A percentile compares a stretch with the other conserved stretches of the same genome.
Conservation (phyloP, 441 rosid genomes). For the Pelargonium cotyledonis region DNA sequence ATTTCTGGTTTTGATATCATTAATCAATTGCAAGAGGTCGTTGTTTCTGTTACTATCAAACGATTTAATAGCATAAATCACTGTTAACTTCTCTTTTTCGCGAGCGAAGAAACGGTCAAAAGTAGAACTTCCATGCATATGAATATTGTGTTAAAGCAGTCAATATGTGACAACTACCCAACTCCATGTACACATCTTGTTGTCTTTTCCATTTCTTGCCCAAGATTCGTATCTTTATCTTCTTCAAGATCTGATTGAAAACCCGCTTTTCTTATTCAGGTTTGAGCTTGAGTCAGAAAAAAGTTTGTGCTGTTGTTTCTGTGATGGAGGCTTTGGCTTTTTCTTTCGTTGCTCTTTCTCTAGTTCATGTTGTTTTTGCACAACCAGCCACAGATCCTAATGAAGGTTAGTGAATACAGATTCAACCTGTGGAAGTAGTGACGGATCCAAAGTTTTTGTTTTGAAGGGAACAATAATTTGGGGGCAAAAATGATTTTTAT, state of each 20-base stretch:
- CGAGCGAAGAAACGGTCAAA: slow-evolving; percentile 11
- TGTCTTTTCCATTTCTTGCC: not conserved
- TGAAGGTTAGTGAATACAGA: slow-evolving; percentile 14
- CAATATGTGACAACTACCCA: no score
- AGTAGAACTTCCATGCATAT: not conserved
- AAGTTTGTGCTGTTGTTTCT: slow-evolving; percentile 7
- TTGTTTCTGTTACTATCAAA: not conserved
- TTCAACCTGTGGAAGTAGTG: no score
- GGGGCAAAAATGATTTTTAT: no score
- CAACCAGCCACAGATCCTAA: slow-evolving; percentile 36
- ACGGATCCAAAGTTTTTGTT: no score
- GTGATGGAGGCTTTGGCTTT: slow-evolving; percentile 30
- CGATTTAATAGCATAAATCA: not conserved
- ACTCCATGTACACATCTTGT: not conserved
- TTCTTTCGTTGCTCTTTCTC: slow-evolving; percentile 22
- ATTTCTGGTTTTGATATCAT: no score
- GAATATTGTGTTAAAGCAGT: not conserved
- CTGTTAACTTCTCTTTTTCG: slow-evolving; percentile 3
- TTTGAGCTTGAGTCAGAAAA: not conserved
- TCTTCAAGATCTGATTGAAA: not conserved
- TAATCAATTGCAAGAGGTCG: not conserved
- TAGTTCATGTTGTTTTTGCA: slow-evolving; percentile 33
- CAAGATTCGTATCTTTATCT: not conserved
- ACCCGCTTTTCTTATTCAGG: not conserved
- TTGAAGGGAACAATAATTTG: no score